Evolutionary conservation across 2,329 filamentous ascomycete species (phyloP).

Genomic region (Phaeophleospora eucalypticola): DNA sequence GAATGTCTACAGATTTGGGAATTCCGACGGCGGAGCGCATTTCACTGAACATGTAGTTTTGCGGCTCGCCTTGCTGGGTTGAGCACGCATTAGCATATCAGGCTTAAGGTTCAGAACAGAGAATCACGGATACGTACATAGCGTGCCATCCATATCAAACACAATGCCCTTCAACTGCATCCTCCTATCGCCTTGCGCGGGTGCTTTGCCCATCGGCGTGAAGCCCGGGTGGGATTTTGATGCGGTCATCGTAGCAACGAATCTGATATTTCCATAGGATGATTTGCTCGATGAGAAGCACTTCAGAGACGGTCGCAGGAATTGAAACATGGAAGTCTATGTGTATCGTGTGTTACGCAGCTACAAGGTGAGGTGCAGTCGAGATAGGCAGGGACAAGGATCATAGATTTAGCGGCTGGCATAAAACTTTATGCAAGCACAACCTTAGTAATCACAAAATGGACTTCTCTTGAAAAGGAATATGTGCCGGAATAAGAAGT

Average conservation of each 20-base stretch:
- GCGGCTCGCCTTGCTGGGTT: constrained; percentile 63
- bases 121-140: constrained; percentile 56
- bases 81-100: too few relatives aligned
- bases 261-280: not conserved
- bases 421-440: not conserved
- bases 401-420: not conserved
- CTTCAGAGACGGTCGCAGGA: too few relatives aligned
- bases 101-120: not conserved
- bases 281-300: not conserved
- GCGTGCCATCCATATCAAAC: constrained; percentile 92
- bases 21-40: constrained; percentile 78
- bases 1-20: constrained; percentile 70
- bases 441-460: too few relatives aligned
- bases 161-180: constrained; percentile 56
- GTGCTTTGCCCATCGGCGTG: not conserved
- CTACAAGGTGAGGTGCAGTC: not conserved
- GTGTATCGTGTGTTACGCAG: too few relatives aligned
- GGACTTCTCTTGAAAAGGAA: too few relatives aligned
- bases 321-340: too few relatives aligned
- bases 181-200: not conserved
- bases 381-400: not conserved
- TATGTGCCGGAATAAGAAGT: too few relatives aligned
- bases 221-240: not conserved
- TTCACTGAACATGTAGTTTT: constrained; percentile 90
- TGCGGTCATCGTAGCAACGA: constrained; percentile 1